These are phyloP conservation scores for Eucalyptus virginea DNA, from an alignment of 345 rosid genomes.

Conservation along the genomic window DNA sequence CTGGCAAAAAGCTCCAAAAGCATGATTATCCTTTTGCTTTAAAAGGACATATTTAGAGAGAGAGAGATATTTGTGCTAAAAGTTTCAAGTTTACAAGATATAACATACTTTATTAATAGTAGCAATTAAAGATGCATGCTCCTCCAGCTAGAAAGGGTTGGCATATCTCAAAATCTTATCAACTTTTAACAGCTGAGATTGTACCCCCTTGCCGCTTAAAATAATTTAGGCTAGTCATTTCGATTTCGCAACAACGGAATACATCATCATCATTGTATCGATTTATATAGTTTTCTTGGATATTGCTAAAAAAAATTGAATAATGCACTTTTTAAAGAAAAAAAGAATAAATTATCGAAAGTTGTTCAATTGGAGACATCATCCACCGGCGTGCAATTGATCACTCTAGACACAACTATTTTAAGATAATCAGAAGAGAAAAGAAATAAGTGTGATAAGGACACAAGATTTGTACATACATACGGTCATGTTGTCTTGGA, in stretches of 20 bases:
- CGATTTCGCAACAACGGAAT: not conserved
- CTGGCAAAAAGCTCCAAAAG: not conserved
- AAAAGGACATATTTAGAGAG: not conserved
- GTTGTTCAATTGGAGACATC: not conserved
- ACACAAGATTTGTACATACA: not conserved
- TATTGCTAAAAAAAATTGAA: not conserved
- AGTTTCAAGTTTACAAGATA: not conserved
- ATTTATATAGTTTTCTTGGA: not conserved
- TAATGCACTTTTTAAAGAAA: not conserved
- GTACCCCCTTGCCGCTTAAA: not conserved
- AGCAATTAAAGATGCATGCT: not conserved
- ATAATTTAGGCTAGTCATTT: not conserved
- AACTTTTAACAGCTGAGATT: not conserved
- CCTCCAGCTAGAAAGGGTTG: not conserved
- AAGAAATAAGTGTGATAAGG: not conserved
- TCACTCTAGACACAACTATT: not conserved
- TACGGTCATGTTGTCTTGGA: not conserved
- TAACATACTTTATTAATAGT: not conserved
- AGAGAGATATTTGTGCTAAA: not conserved
- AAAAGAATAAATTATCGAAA: not conserved
- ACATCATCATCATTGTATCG: not conserved
- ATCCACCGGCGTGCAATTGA: not conserved
- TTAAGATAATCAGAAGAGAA: not conserved
- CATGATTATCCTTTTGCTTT: not conserved
- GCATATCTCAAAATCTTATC: not conserved